These are phyloP conservation scores for Allium sativum DNA, from an alignment of 106 monocot species.

Conservation along the genomic window DNA sequence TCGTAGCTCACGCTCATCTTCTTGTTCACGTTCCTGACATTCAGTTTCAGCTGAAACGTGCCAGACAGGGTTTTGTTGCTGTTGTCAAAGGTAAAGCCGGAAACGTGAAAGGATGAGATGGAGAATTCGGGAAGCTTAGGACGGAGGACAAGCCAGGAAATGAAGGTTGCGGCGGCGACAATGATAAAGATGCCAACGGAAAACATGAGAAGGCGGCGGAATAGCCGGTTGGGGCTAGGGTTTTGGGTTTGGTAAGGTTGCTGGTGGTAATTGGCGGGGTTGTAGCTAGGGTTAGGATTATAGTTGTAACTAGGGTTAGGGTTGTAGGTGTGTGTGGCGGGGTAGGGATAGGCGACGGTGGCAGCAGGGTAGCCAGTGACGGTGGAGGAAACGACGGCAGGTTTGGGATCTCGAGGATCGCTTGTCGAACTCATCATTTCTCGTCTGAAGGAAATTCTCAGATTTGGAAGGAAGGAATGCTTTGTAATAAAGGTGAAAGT, in stretches of 20 bases:
- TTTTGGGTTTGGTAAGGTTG: not conserved
- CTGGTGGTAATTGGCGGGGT: not conserved
- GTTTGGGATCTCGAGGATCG: constrained; percentile 5
- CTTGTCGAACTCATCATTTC: not conserved
- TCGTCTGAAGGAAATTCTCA: not conserved
- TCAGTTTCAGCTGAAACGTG: not conserved
- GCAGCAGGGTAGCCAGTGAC: constrained; percentile 8
- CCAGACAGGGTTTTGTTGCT: not conserved
- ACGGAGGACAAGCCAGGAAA: constrained; percentile 23
- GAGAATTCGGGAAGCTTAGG: constrained; percentile 3
- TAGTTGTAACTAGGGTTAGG: constrained; percentile 2
- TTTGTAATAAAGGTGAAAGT: too few species aligned
- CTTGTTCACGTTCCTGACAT: not conserved
- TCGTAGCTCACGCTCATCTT: constrained; percentile 8
- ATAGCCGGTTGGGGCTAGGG: not conserved
- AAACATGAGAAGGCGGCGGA: not conserved
- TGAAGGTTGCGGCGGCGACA: constrained; percentile 12
- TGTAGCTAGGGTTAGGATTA: constrained; percentile 2
- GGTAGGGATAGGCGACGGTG: not conserved
- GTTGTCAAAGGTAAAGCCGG: not conserved
- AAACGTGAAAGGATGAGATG: not conserved
- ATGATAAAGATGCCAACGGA: not conserved
- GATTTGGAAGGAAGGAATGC: too few species aligned
- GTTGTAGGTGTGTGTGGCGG: not conserved
- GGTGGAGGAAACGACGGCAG: not conserved